Evolutionary conservation across 441 rosid species (phyloP).

Genomic region (Croton laevigatus): DNA sequence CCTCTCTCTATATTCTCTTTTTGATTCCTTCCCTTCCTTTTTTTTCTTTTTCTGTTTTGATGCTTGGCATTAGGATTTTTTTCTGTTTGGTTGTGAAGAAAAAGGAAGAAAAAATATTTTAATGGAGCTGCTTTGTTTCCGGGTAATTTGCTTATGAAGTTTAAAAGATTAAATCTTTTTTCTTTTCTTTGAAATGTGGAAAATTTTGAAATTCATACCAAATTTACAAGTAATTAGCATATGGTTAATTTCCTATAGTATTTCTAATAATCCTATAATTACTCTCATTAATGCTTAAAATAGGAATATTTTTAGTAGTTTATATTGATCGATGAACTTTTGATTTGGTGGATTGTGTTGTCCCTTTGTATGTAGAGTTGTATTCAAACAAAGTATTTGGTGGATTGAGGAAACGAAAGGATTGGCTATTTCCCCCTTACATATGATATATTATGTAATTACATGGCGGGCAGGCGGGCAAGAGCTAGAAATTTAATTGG

Average conservation of each 20-base stretch:
- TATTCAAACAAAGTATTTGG: too few relatives aligned
- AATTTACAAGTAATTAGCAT: too few relatives aligned
- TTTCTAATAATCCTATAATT: background rate
- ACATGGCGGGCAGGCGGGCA: too few relatives aligned
- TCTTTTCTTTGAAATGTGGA: background rate
- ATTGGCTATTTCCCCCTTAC: too few relatives aligned
- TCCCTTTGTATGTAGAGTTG: too few relatives aligned
- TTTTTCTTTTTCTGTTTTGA: background rate
- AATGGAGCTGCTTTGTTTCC: slow-evolving; percentile 14
- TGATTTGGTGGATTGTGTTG: background rate
- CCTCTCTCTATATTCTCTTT: background rate
- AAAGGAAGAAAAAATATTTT: background rate
- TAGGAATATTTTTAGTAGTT: background rate
- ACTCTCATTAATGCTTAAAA: background rate
- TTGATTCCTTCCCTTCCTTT: background rate
- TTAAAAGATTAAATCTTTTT: background rate
- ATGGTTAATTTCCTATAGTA: too few relatives aligned
- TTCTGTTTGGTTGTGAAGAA: background rate
- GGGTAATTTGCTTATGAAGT: background rate
- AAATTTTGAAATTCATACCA: background rate
- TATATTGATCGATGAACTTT: background rate
- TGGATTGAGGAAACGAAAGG: too few relatives aligned
- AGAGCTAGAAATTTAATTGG: too few relatives aligned
- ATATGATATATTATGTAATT: too few relatives aligned
- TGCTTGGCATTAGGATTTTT: background rate